Conservation (phyloP, 1,284 basidiomycete species). For the Melampsora americana region DNA sequence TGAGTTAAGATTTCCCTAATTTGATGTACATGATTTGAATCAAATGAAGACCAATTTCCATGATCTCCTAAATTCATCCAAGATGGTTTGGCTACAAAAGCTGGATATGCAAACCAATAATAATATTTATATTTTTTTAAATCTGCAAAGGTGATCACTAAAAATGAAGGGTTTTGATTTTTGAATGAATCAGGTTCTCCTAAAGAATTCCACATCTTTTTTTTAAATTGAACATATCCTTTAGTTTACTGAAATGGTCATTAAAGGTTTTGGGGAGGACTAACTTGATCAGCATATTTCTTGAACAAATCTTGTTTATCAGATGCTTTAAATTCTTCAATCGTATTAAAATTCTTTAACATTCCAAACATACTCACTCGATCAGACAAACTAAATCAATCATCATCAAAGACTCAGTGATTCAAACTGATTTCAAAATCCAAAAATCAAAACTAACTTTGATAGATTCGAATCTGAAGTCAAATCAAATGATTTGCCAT, state of each 20-base stretch:
- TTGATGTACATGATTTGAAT: constrained; percentile 2
- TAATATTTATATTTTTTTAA: constrained; percentile 97
- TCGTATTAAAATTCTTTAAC: constrained; percentile 80
- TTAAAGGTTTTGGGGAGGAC: constrained; percentile 45
- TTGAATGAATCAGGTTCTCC: too few relatives aligned
- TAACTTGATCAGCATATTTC: constrained; percentile 63
- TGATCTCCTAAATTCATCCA: constrained; percentile 45
- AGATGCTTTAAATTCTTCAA: constrained; percentile 87
- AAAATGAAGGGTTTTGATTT: constrained; percentile 59
- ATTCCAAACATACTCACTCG: constrained; percentile 60
- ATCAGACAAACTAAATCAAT: constrained; percentile 16
- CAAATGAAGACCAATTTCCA: background rate
- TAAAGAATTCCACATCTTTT: background rate
- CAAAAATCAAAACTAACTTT: too few relatives aligned
- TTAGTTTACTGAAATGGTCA: background rate
- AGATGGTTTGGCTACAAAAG: constrained; percentile 62
- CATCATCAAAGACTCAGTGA: background rate
- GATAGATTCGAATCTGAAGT: too few relatives aligned
- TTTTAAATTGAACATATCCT: constrained; percentile 46
- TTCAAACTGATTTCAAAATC: too few relatives aligned
- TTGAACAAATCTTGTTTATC: constrained; percentile 85
- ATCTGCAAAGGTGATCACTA: constrained; percentile 89
- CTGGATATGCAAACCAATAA: constrained; percentile 97
- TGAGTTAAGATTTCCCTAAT: constrained; percentile 4
- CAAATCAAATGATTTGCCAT: constrained; percentile 55